Base-by-base conservation (phyloP, 2,329 filamentous ascomycete genomes). In the Pseudopithomyces maydicus region DNA sequence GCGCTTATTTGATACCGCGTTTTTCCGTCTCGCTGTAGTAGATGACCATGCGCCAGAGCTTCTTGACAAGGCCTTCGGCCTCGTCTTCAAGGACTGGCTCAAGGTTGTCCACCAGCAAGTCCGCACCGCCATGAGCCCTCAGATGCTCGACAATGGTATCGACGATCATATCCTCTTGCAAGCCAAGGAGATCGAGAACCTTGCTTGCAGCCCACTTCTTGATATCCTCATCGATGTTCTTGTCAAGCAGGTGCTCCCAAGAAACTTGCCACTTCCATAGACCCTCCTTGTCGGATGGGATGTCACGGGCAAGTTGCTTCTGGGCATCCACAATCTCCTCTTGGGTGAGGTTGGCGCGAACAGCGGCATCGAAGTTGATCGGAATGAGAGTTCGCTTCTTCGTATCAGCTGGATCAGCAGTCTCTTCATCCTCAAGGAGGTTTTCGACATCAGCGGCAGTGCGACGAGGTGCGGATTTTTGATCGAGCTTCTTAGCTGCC, bases 181-280 rank as follows among this genome's bases (percentile, higher is more conserved):
- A 90, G 57, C 96, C 96, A 47, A 99, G 84, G 68, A 95, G 96
- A 77, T 99, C 95, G 58, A 99, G 89, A 66, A 98, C 91, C 84
- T 98, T 99, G 85, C 96, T 96, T 81, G 97, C 92, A 55, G 98
- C 91, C 79, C 97, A 99, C 29, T 94, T 93, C 70, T 90, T 87
- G 66, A 99, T 86, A 74, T 97, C 93, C 62, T 96, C 90, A 58
- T 87, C 85, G 57, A 98, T 86, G 41, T 95, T 84, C 15, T 84
- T 82, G 59, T 95, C 89, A 72, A 96, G 91, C 73, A 99, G 84
- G 77, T 88, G 91, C 50, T 96, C 90, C 95, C 95, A 99, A 68
- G 93, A 90, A 74, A 99, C 87, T 17, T 89, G 81, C 91, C 92
- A 98, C n/a, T 84, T 85, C 91, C 94, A 99, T 3, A 99, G 82